Conservation (phyloP, 306 rosid species). For the Styphnolobium japonicum region DNA sequence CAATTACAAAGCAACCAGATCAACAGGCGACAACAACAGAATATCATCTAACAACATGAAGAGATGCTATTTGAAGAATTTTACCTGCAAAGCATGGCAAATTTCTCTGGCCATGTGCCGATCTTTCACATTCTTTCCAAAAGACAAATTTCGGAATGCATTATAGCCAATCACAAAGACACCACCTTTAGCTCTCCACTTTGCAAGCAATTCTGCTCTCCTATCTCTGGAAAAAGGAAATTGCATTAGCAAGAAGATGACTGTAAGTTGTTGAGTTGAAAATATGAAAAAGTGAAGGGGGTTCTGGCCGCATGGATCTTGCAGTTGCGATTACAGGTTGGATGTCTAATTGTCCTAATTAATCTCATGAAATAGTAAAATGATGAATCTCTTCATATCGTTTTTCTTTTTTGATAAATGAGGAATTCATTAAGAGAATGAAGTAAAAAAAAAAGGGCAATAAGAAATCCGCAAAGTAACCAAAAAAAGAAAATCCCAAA, state of each 20-base stretch:
- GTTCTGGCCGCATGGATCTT: not conserved
- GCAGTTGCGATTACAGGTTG: not conserved
- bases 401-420: not conserved
- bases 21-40: not conserved
- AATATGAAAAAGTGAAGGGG: not conserved
- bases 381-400: not conserved
- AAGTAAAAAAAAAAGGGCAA: not conserved
- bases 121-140: slow-evolving; percentile 85
- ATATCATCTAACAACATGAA: not conserved
- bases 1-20: not conserved
- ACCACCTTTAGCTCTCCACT: slow-evolving; percentile 96
- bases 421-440: not conserved
- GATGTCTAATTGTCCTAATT: not conserved
- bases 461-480: not conserved
- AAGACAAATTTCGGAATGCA: slow-evolving; percentile 82
- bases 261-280: not conserved
- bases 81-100: slow-evolving; percentile 80
- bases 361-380: not conserved
- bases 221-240: slow-evolving; percentile 65
- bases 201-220: slow-evolving; percentile 72
- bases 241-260: slow-evolving; percentile 18
- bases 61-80: slow-evolving; percentile 1
- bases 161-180: slow-evolving; percentile 84
- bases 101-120: slow-evolving; percentile 69
- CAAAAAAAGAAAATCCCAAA: not conserved